Percentiles rank a stretch among this genome's conserved stretches.
These are phyloP conservation scores for Rubus idaeus DNA, from an alignment of 306 rosid genomes.

Conservation along the genomic window DNA sequence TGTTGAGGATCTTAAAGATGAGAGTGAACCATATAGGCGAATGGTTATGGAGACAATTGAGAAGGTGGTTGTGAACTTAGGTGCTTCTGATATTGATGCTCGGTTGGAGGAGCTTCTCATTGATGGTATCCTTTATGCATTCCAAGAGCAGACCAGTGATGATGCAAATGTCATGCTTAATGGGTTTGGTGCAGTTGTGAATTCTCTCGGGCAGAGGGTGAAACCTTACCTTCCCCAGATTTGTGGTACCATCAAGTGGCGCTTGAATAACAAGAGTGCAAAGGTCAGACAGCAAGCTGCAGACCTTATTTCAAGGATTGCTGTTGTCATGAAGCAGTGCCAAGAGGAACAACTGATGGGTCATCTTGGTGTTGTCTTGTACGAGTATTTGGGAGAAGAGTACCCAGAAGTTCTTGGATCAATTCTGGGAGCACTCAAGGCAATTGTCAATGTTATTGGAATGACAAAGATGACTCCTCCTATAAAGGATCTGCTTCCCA, in stretches of 20 bases:
- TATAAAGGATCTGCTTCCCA: constrained; percentile 90
- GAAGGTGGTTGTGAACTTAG: constrained; percentile 91
- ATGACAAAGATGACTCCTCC: constrained; percentile 99
- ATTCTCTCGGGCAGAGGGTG: constrained; percentile 93
- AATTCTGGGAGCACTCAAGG: constrained; percentile 90
- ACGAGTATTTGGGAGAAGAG: constrained; percentile 95
- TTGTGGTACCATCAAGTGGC: constrained; percentile 98
- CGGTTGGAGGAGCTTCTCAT: constrained; percentile 92
- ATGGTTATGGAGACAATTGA: constrained; percentile 99
- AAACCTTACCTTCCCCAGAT: constrained; percentile 93
- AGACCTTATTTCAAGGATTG: constrained; percentile 90
- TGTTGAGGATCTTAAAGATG: constrained; percentile 96
- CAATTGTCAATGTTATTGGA: constrained; percentile 95
- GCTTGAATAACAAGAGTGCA: constrained; percentile 94
- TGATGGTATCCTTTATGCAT: constrained; percentile 93
- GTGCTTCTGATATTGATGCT: constrained; percentile 86
- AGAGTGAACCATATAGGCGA: constrained; percentile 95
- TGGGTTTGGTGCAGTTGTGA: constrained; percentile 93
- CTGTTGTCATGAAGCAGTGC: constrained; percentile 98
- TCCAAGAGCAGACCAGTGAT: constrained; percentile 99
- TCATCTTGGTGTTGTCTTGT: constrained; percentile 94
- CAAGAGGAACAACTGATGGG: constrained; percentile 97
- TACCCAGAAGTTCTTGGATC: constrained; percentile 96
- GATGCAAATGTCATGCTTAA: constrained; percentile 98
- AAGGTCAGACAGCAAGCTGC: constrained; percentile 98